phyloP scores from a whole-genome alignment of 257 asterid species.

The Gynochthodes officinalis region DNA sequence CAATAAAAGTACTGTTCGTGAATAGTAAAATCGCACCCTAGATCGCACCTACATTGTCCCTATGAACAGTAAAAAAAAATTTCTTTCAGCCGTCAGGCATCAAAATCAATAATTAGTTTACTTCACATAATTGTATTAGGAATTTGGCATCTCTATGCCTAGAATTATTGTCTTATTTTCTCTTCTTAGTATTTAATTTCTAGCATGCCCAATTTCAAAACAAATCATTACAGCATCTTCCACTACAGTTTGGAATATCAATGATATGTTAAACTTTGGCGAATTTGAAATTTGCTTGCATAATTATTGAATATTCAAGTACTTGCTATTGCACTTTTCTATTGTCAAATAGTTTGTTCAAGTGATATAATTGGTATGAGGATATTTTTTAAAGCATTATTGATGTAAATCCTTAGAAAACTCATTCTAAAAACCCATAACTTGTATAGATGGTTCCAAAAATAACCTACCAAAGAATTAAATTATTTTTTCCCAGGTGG shows the following conservation, averaged over 20 bases:
- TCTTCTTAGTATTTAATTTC: constrained; percentile 7
- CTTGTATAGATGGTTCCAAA: no score
- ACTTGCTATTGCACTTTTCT: background rate
- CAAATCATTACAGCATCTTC: constrained; percentile 87
- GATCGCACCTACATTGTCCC: no score
- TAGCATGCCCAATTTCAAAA: constrained; percentile 61
- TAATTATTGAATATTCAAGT: background rate
- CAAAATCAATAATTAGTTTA: background rate
- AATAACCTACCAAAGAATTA: no score
- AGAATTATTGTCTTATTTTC: constrained; percentile 10
- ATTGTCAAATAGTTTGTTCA: background rate
- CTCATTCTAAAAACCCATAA: no score
- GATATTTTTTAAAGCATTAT: background rate
- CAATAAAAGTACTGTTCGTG: no score
- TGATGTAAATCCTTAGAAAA: no score
- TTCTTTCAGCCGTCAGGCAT: no score
- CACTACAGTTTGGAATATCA: constrained; percentile 85
- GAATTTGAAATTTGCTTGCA: background rate
- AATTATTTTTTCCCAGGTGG: no score
- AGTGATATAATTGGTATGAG: background rate
- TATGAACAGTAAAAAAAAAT: no score
- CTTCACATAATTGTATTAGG: constrained; percentile 6
- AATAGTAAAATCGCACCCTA: no score
- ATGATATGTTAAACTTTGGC: constrained; percentile 44
- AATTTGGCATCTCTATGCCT: background rate